A percentile compares a stretch with the other conserved stretches of the same genome.
phyloP scores from a whole-genome alignment of 2,329 filamentous ascomycete species.

The Aureobasidium zeae region DNA sequence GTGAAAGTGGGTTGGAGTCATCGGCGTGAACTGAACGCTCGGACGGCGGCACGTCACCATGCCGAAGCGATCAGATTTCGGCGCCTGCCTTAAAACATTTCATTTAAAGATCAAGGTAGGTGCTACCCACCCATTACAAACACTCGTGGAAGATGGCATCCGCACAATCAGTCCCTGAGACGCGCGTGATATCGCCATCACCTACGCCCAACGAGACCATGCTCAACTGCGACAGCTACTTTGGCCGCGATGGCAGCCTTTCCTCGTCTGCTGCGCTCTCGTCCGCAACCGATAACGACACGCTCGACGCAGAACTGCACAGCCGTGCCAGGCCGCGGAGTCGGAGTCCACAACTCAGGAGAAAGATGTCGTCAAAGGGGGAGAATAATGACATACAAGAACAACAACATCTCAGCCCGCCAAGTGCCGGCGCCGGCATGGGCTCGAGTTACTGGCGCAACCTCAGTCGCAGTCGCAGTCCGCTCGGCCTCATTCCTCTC shows the following conservation, averaged over 20 bases:
- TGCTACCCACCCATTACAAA: conserved; percentile 36
- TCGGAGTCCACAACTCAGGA: conserved; percentile 51
- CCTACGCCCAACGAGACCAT: conserved; percentile 59
- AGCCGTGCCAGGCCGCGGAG: conserved; percentile 59
- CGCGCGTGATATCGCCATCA: conserved; percentile 81
- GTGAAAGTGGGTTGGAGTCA: conserved; percentile 15
- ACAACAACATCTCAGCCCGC: conserved; percentile 63
- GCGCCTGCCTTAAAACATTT: neutral
- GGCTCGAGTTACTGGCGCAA: conserved; percentile 73
- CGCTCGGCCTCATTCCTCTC: conserved; percentile 87
- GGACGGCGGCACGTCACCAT: conserved; percentile 1
- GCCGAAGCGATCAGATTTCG: too few species aligned
- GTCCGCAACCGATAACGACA: conserved; percentile 30
- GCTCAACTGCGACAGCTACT: conserved; percentile 49
- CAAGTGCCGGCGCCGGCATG: conserved; percentile 57
- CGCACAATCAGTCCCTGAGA: conserved; percentile 56
- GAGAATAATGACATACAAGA: conserved; percentile 28
- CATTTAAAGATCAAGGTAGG: conserved; percentile 22
- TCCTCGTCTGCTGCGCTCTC: conserved; percentile 52
- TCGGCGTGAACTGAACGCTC: neutral
- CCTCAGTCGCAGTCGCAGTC: conserved; percentile 83
- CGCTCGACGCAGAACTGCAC: conserved; percentile 43
- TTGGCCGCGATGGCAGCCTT: conserved; percentile 46
- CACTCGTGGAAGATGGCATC: conserved; percentile 33
- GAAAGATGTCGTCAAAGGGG: conserved; percentile 28